Conservation (phyloP, 2,329 filamentous ascomycete species). For the Aspergillus sp. region DNA sequence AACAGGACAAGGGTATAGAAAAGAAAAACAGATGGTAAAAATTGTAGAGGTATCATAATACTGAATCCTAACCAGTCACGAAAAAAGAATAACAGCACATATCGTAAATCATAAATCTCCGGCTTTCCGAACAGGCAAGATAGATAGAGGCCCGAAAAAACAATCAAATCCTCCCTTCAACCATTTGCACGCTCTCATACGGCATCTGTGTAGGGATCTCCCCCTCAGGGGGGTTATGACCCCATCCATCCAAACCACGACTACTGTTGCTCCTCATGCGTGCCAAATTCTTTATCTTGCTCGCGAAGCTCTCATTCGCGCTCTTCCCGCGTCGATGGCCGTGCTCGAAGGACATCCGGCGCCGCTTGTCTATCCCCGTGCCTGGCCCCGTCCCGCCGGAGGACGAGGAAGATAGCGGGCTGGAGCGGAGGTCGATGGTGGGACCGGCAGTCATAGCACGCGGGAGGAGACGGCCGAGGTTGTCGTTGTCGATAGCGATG, state of each 20-base stretch:
- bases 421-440: not conserved
- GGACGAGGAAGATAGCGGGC: not conserved
- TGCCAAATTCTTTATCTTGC: slow-evolving; percentile 46
- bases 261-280: slow-evolving; percentile 52
- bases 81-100: too few species aligned
- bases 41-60: too few species aligned
- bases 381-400: slow-evolving; percentile 15
- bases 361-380: slow-evolving; percentile 19
- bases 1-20: too few species aligned
- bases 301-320: slow-evolving; percentile 50
- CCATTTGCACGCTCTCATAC: slow-evolving; percentile 18
- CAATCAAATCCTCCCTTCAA: slow-evolving; percentile 10
- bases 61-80: too few species aligned
- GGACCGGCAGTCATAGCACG: slow-evolving; percentile 31
- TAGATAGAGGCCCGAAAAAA: too few species aligned
- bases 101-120: too few species aligned
- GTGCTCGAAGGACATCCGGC: slow-evolving; percentile 33
- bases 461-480: slow-evolving; percentile 27
- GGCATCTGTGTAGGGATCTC: slow-evolving; percentile 9
- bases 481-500: slow-evolving; percentile 33
- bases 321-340: slow-evolving; percentile 46
- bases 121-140: too few species aligned
- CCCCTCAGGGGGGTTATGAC: too few species aligned
- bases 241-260: slow-evolving; percentile 20
- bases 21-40: too few species aligned